These are phyloP conservation scores for Irpex lacteus DNA, from an alignment of 1,284 basidiomycete species.

Conservation along the genomic window DNA sequence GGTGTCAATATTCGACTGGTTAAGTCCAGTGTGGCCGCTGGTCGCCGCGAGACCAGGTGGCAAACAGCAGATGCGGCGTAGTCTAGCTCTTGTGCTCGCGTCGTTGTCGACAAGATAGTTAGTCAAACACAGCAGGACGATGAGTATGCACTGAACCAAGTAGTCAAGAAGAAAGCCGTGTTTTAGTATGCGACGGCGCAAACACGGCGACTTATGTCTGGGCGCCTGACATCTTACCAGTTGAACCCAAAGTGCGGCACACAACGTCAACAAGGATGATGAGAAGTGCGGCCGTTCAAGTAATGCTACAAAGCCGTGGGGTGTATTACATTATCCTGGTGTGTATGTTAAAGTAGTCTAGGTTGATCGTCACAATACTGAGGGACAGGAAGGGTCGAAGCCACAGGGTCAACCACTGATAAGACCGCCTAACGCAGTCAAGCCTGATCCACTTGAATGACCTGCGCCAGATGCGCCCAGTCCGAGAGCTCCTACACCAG, in stretches of 20 bases:
- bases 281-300: neutral
- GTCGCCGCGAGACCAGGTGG: too few relatives aligned
- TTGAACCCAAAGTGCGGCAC: too few relatives aligned
- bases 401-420: slow-evolving; percentile 1
- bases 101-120: neutral
- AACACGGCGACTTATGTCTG: neutral
- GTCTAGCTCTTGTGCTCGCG: neutral
- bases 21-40: too few relatives aligned
- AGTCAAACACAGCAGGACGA: neutral
- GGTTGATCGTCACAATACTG: neutral
- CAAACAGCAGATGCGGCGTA: too few relatives aligned
- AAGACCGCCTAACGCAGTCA: neutral
- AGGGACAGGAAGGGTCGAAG: neutral
- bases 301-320: neutral
- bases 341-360: neutral
- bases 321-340: neutral
- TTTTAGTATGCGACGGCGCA: neutral
- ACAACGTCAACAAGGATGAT: neutral
- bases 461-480: neutral
- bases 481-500: neutral
- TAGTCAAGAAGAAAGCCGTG: neutral
- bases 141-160: neutral
- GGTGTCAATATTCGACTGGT: neutral
- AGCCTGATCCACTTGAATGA: neutral
- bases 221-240: too few relatives aligned